Percentiles rank a stretch among this genome's conserved stretches.
Conservation (phyloP, 495 filamentous ascomycete species). For the Penicillium desertorum region DNA sequence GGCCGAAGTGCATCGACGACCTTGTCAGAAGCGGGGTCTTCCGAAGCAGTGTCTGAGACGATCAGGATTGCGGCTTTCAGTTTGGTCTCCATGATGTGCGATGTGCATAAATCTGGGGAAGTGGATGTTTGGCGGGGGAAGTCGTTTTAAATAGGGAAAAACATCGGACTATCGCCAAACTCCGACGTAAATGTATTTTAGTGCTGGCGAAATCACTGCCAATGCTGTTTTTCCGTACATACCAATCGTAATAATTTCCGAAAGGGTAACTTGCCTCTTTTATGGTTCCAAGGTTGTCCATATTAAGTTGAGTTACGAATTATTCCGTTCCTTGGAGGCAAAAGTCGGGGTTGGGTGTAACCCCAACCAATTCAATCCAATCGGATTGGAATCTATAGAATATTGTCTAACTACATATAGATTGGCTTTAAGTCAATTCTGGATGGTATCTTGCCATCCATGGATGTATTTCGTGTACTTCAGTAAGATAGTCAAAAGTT, state of each 20-base stretch:
- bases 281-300: background rate
- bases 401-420: background rate
- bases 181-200: conserved; percentile 7
- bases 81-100: conserved; percentile 18
- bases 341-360: background rate
- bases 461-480: background rate
- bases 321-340: background rate
- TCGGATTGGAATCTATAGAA: too few species aligned
- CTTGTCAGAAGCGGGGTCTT: conserved; percentile 77
- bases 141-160: conserved; percentile 3
- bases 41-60: conserved; percentile 88
- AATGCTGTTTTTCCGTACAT: background rate
- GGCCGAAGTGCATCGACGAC: conserved; percentile 62
- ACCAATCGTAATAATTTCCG: background rate
- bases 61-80: conserved; percentile 69
- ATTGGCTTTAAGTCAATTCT: background rate
- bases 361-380: too few species aligned
- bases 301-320: conserved; percentile 1
- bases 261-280: background rate
- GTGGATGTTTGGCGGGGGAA: conserved; percentile 16
- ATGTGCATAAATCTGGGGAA: conserved; percentile 15
- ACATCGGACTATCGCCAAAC: conserved; percentile 23
- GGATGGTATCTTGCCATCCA: background rate
- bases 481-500: background rate
- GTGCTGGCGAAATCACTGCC: background rate